Percentiles rank a stretch among this genome's conserved stretches.
Evolutionary conservation across 2,329 filamentous ascomycete genomes (phyloP).

Genomic region (Neofusicoccum sp.): DNA sequence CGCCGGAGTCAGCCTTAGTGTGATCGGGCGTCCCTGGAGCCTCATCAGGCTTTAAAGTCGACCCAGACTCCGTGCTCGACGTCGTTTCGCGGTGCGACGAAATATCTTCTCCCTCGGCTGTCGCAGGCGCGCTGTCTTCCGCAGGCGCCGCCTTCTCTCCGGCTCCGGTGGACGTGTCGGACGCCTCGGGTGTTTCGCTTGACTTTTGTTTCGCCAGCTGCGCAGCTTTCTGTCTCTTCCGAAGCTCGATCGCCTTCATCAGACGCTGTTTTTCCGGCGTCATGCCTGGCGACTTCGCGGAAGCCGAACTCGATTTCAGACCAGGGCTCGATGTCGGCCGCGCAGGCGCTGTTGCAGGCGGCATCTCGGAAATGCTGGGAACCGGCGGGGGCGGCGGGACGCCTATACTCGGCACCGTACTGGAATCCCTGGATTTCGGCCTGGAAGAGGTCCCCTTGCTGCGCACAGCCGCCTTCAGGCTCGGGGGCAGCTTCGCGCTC

Average conservation of each 20-base stretch:
- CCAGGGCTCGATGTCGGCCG: constrained; percentile 39
- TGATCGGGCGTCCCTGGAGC: constrained; percentile 10
- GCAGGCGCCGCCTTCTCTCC: constrained; percentile 18
- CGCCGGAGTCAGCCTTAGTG: constrained; percentile 55
- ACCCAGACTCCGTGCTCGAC: constrained; percentile 18
- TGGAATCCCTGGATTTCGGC: constrained; percentile 36
- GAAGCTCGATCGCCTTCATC: constrained; percentile 89
- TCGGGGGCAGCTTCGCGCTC: constrained; percentile 75
- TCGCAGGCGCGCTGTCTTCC: not conserved
- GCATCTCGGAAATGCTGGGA: constrained; percentile 34
- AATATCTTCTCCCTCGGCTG: not conserved
- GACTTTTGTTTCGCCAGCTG: constrained; percentile 32
- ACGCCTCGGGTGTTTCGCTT: constrained; percentile 13
- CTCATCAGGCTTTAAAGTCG: constrained; percentile 17
- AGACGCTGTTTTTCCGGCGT: constrained; percentile 87
- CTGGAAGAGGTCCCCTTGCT: constrained; percentile 25
- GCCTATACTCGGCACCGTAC: constrained; percentile 29
- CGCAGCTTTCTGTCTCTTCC: constrained; percentile 71
- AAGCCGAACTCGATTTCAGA: constrained; percentile 24
- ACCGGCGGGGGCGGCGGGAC: constrained; percentile 34
- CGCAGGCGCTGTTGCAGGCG: constrained; percentile 34
- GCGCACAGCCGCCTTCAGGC: constrained; percentile 58
- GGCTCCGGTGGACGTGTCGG: constrained; percentile 20
- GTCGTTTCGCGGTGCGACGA: constrained; percentile 11
- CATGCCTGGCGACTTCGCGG: constrained; percentile 53